Conservation (phyloP, 495 filamentous ascomycete species). For the Pyronema domesticum region DNA sequence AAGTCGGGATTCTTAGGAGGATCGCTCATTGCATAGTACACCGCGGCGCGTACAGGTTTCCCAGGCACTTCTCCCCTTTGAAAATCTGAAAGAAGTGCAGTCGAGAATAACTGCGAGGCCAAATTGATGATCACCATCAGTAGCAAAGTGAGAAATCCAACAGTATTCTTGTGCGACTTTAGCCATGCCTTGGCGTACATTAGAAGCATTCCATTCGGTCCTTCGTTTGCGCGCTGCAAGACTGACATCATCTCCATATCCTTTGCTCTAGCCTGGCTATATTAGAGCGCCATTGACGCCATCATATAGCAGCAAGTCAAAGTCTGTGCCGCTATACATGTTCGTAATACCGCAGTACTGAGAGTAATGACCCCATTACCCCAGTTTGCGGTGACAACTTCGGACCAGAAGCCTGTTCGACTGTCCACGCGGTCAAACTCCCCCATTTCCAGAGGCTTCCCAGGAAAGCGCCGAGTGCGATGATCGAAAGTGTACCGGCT, state of each 20-base stretch:
- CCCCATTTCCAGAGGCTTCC: not conserved
- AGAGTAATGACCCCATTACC: not conserved
- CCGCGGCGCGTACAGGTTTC: too few species aligned
- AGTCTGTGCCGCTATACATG: not conserved
- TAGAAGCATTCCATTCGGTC: too few species aligned
- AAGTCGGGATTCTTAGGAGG: too few species aligned
- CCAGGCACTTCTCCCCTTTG: too few species aligned
- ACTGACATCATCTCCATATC: slow-evolving; percentile 3
- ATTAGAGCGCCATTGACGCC: not conserved
- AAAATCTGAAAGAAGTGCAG: too few species aligned
- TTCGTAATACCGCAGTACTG: not conserved
- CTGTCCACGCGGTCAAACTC: not conserved
- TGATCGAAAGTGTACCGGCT: not conserved
- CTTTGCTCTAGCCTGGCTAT: not conserved
- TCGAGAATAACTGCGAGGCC: too few species aligned
- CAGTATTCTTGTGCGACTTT: too few species aligned
- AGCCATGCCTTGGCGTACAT: too few species aligned
- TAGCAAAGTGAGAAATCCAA: too few species aligned
- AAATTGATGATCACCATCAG: too few species aligned
- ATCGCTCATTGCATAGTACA: too few species aligned
- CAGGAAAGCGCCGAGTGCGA: not conserved
- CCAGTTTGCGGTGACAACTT: not conserved
- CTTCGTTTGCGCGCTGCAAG: not conserved
- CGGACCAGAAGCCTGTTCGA: not conserved
- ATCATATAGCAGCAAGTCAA: not conserved